Percentiles rank a stretch among this genome's conserved stretches.
Conservation (phyloP, 371 early-diverging fungal genomes). For the Syncephalastrum sp. region DNA sequence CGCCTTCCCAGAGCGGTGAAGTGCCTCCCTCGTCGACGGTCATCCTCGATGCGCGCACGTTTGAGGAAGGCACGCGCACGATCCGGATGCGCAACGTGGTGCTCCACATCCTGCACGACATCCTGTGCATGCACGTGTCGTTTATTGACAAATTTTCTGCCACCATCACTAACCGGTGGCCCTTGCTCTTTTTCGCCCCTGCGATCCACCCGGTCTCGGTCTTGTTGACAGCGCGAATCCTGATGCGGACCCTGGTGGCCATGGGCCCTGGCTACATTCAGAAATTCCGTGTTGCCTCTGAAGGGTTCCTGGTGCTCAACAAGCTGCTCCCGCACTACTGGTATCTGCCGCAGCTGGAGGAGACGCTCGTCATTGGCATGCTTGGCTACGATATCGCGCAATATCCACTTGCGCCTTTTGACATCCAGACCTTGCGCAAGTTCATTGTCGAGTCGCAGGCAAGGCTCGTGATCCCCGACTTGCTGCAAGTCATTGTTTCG, state of each 20-base stretch:
- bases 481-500: constrained; percentile 27
- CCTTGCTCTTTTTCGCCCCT: constrained; percentile 62
- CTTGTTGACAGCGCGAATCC: constrained; percentile 56
- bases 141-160: constrained; percentile 55
- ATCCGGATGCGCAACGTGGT: constrained; percentile 67
- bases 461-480: constrained; percentile 30
- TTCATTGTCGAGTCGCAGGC: constrained; percentile 7
- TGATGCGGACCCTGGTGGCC: constrained; percentile 51
- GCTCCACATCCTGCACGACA: constrained; percentile 71
- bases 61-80: constrained; percentile 27
- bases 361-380: constrained; percentile 53
- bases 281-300: constrained; percentile 56
- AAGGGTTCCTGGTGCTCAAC: constrained; percentile 63
- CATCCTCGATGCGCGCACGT: constrained; percentile 37
- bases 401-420: constrained; percentile 45
- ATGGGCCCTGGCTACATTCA: constrained; percentile 54
- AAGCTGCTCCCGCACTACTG: constrained; percentile 60
- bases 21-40: constrained; percentile 8
- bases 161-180: constrained; percentile 73
- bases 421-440: constrained; percentile 49
- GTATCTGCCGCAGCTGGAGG: constrained; percentile 62
- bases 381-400: constrained; percentile 62
- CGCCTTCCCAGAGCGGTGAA: no score
- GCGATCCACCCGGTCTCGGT: constrained; percentile 59
- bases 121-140: constrained; percentile 50